Base-by-base conservation (phyloP, 495 filamentous ascomycete genomes). In the Chaetomium tenue region DNA sequence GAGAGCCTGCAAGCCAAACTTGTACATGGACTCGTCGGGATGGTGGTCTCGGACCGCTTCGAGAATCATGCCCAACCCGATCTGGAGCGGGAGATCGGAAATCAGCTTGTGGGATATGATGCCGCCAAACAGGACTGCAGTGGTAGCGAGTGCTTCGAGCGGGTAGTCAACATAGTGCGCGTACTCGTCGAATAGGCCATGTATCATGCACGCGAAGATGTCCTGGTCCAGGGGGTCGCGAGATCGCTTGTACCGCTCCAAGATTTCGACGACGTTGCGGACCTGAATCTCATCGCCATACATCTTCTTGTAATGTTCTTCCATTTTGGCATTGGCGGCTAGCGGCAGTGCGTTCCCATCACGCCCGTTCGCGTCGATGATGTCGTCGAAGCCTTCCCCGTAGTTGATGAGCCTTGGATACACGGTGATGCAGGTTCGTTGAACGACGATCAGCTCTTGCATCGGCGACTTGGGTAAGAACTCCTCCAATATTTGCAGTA, bases 331-430 rank as follows among this genome's bases (percentile, higher is more conserved):
- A 66, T 95, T 90, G 26, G 93, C 88, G 23, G 85, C 84, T n/a
- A 84, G 79, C 0, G 92, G 87, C 23, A 99, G 79, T 0, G 84
- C 82, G 71, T 98, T 95, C 5, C 88, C 86, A 51, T 88, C 84
- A 65, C 88, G 81, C 37, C 92, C 90, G 69, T 96, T 94, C 22
- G 83, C 82, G 70, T 97, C 89, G 65, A 96, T 91, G 46, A 94
- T 89, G 50, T 93, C 90, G 75, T 97, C 92, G 64, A 87, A 90
- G 9, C 88, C 91, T 77, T 96, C 91, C 1, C 92, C 93, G 70
- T 96, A 96, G 71, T 97, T 98, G 76, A 98, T 96, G 50, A 99
- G 81, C 56, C 94, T 83, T n/a, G 94, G 94, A 68, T 96, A 99
- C 0, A 89, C 89, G 47, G 92, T 91, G 60, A 99, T 91, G 73